Base-by-base conservation (phyloP, 345 rosid genomes). In the Camelina laxa region DNA sequence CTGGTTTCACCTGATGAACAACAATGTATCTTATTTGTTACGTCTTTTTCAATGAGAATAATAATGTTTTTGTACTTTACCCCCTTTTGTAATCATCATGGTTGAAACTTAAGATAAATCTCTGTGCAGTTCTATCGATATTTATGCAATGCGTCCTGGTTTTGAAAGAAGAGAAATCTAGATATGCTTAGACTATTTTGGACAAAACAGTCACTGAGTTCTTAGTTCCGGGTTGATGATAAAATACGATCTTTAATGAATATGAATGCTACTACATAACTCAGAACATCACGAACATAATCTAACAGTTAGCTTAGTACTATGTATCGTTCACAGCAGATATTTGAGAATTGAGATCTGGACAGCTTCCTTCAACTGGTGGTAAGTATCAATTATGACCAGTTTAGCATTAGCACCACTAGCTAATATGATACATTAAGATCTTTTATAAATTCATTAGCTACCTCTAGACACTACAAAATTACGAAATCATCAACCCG, bases 1-100 rank as follows among this genome's bases (percentile, higher is more conserved):
- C 42, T 69, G 49, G 75, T 55, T 64, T 63, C 27, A 36, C 21
- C 7, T 58, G 24, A 33, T 57, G 60, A 72, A 61, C 53, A 61
- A 27, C 48, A 35, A 14, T 60, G 74, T 70, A 59, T 58, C 47
- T 59, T 42, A 56, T 70, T 14, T 59, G 5, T 48, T 70, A 47
- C 38, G 15, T 70, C 38, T 21, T 33, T 21, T 20, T 10, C 21
- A 54, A 39, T 9, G 50, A 68, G 20, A 68, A 54, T 55, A 27
- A 54, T 55, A 27, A 41, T 68, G 73, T 55, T 68, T 68, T 55
- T 39, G 13, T 54, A n/a, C 62, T 54, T 20, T 24, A 68, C 6
- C 13, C 6, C 13, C 17, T 54, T 24, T 54, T 19, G 4, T 54
- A 8, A 24, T 67, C 36, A 22, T 54, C 21, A 41, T 39, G 10